phyloP scores from a whole-genome alignment of 371 early-diverging fungal species.

The Entomophthora muscae region DNA sequence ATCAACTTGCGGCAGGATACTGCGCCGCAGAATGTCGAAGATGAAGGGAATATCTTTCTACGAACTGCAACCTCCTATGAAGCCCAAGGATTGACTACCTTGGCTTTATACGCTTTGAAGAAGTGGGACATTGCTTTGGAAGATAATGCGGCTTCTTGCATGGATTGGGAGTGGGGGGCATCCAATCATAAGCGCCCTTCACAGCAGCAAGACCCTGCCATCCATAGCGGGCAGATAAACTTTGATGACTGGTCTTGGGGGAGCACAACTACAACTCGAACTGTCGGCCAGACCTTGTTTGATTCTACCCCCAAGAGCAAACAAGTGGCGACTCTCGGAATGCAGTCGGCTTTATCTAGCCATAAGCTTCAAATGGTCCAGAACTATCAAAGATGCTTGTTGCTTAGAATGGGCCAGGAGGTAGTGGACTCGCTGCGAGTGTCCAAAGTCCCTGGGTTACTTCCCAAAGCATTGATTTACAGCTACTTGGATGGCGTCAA shows the following conservation, averaged over 20 bases:
- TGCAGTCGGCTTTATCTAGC: not conserved
- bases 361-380: not conserved
- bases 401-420: not conserved
- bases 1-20: not conserved
- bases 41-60: not conserved
- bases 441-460: not conserved
- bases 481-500: not conserved
- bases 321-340: not conserved
- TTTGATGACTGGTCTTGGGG: slow-evolving; percentile 8
- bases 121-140: not conserved
- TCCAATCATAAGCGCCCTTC: not conserved
- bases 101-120: not conserved
- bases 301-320: not conserved
- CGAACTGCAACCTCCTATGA: not conserved
- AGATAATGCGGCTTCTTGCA: not conserved
- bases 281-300: not conserved
- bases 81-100: not conserved
- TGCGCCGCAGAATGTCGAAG: not conserved
- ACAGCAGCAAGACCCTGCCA: not conserved
- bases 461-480: not conserved
- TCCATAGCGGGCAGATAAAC: slow-evolving; percentile 1
- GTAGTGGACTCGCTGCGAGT: not conserved
- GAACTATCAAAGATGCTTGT: not conserved
- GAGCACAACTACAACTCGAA: not conserved
- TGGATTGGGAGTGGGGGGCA: not conserved